Percentiles rank a stretch among this genome's conserved stretches.
Evolutionary conservation across 2,329 filamentous ascomycete species (phyloP).

Genomic region (Neofusicoccum cordaticola): DNA sequence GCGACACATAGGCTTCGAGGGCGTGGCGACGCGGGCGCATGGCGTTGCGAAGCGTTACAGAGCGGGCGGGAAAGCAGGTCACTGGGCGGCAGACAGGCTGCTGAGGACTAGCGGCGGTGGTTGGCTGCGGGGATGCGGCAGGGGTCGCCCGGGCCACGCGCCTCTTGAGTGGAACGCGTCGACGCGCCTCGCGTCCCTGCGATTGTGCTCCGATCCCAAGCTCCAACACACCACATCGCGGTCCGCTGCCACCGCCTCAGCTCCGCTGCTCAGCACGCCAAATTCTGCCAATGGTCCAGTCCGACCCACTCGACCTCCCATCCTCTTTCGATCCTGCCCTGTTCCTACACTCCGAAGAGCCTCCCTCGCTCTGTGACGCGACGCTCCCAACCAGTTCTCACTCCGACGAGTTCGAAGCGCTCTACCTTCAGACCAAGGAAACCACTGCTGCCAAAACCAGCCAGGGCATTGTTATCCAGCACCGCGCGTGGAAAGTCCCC

Average conservation of each 20-base stretch:
- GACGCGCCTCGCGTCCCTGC: no score
- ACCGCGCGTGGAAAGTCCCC: constrained; percentile 47
- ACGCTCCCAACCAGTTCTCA: constrained; percentile 26
- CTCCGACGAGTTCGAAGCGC: constrained; percentile 49
- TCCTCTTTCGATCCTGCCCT: constrained; percentile 53
- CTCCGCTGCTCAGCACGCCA: constrained; percentile 55
- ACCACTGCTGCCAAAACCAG: constrained; percentile 41
- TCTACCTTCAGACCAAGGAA: constrained; percentile 43
- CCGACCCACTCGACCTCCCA: constrained; percentile 22
- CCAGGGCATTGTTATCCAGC: constrained; percentile 50
- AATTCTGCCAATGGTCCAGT: constrained; percentile 28
- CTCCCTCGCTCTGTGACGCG: constrained; percentile 21
- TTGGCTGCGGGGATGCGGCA: not conserved
- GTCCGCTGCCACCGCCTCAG: constrained; percentile 45
- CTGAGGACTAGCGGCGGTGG: not conserved
- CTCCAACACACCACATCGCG: not conserved
- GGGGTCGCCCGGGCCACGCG: not conserved
- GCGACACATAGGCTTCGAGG: constrained; percentile 1
- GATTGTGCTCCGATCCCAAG: no score
- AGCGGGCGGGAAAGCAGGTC: not conserved
- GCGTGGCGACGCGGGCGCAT: constrained; percentile 2
- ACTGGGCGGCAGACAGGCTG: not conserved
- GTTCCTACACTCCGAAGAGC: constrained; percentile 47
- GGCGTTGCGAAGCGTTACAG: constrained; percentile 3
- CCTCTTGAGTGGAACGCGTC: not conserved